phyloP scores from a whole-genome alignment of 225 moss, liverwort and hornwort genomes.

The Physcomitrium patens region DNA sequence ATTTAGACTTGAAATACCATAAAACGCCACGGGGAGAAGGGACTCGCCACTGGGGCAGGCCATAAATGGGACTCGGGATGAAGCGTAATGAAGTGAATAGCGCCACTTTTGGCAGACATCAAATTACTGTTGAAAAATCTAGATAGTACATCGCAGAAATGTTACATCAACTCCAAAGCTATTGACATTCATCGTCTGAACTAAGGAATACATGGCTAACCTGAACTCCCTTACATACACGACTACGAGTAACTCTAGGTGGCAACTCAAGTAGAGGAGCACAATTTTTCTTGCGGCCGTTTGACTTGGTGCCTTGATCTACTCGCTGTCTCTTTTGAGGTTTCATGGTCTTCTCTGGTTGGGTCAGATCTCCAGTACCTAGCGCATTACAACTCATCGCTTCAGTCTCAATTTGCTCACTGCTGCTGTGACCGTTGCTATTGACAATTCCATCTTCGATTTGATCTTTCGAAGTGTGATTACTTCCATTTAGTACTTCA shows the following conservation, averaged over 20 bases:
- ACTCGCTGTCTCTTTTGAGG: constrained; percentile 35
- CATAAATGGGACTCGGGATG: constrained; percentile 1
- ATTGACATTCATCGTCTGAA: constrained; percentile 63
- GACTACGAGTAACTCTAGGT: constrained; percentile 41
- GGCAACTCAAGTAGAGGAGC: constrained; percentile 52
- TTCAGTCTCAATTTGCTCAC: constrained; percentile 38
- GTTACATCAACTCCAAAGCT: constrained; percentile 8
- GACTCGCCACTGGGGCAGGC: background rate
- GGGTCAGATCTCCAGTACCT: background rate
- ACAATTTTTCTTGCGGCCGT: constrained; percentile 40
- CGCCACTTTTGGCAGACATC: constrained; percentile 26
- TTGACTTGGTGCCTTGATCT: constrained; percentile 34
- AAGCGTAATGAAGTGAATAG: constrained; percentile 18
- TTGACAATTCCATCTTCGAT: background rate
- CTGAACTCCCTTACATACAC: constrained; percentile 53
- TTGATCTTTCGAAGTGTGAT: background rate
- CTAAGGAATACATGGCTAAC: constrained; percentile 42
- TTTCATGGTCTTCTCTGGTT: constrained; percentile 29
- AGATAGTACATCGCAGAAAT: constrained; percentile 26
- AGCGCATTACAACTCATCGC: constrained; percentile 21
- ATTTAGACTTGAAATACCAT: background rate
- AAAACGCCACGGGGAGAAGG: background rate
- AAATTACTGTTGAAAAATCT: constrained; percentile 25
- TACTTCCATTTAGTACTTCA: constrained; percentile 23
- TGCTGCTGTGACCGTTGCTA: constrained; percentile 2